Conservation (phyloP, 139 green algal genomes). For the Helicosporidium sp. region DNA sequence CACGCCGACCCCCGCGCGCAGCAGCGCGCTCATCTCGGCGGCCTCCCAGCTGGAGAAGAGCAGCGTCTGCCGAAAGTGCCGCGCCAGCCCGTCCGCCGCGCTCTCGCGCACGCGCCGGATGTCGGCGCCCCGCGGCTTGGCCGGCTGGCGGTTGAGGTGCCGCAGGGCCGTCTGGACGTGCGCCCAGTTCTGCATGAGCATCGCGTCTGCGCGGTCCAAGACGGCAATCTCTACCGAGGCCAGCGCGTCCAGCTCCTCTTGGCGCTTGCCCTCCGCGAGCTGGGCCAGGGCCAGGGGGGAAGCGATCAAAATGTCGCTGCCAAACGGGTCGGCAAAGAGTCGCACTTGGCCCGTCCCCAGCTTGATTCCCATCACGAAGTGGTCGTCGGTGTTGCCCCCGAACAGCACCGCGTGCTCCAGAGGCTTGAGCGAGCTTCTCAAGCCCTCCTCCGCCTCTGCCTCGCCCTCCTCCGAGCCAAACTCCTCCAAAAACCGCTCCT, state of each 20-base stretch:
- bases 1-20: constrained; percentile 30
- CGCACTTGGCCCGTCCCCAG: constrained; percentile 49
- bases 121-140: constrained; percentile 59
- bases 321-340: constrained; percentile 68
- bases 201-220: constrained; percentile 64
- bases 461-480: constrained; percentile 33
- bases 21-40: constrained; percentile 56
- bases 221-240: constrained; percentile 76
- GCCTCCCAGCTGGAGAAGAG: constrained; percentile 50
- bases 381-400: constrained; percentile 77
- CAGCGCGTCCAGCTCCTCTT: constrained; percentile 59
- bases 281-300: constrained; percentile 71
- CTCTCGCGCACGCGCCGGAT: constrained; percentile 75
- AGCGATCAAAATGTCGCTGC: constrained; percentile 80
- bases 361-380: constrained; percentile 86
- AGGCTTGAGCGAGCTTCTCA: constrained; percentile 33
- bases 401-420: constrained; percentile 67
- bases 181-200: constrained; percentile 79
- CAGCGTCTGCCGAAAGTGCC: constrained; percentile 66
- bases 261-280: constrained; percentile 23
- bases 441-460: constrained; percentile 6
- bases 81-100: constrained; percentile 20
- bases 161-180: constrained; percentile 40
- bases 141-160: background rate
- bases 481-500: constrained; percentile 64